Conservation (phyloP, 148 eudicot genomes). For the Rhododendron molle region DNA sequence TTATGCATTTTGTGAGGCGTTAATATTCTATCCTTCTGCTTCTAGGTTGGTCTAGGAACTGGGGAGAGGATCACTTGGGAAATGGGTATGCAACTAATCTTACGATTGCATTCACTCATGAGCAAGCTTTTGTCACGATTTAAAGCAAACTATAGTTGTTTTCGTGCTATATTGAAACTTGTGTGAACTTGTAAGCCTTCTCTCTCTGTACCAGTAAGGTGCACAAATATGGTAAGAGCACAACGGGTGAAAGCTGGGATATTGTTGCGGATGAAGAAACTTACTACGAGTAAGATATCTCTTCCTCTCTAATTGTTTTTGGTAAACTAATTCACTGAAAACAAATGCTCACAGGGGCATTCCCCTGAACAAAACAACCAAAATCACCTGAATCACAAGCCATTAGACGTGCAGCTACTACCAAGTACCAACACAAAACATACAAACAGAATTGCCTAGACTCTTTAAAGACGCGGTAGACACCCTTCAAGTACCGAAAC, state of each 20-base stretch:
- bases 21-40: background rate
- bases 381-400: background rate
- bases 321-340: background rate
- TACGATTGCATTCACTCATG: background rate
- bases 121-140: background rate
- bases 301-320: background rate
- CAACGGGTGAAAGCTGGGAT: constrained; percentile 96
- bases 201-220: constrained; percentile 55
- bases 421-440: background rate
- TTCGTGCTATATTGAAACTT: background rate
- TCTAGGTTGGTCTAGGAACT: constrained; percentile 93
- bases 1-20: background rate
- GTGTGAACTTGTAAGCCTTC: background rate
- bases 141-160: background rate
- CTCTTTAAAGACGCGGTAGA: background rate
- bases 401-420: background rate
- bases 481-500: background rate
- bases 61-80: constrained; percentile 99
- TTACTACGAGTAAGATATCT: constrained; percentile 75
- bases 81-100: constrained; percentile 58
- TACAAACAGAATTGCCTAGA: background rate
- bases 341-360: background rate
- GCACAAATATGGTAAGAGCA: constrained; percentile 94
- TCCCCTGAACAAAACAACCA: background rate
- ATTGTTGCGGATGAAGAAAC: constrained; percentile 91